These are phyloP conservation scores for Ustilago bromivora DNA, from an alignment of 1,284 basidiomycete species.

Conservation along the genomic window DNA sequence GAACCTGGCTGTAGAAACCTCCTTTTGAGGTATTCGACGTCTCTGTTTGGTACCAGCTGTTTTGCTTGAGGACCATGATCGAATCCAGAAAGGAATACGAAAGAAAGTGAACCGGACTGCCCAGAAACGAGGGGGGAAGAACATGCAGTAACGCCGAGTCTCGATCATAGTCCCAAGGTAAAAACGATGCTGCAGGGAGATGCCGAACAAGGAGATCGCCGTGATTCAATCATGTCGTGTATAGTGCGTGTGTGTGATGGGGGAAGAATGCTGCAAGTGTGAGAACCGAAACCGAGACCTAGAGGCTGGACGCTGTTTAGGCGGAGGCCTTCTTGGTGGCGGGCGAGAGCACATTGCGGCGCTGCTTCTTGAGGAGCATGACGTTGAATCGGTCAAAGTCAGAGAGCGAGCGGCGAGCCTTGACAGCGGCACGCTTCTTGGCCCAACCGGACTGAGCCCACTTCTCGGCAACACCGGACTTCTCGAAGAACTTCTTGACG, in stretches of 20 bases:
- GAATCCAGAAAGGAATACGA: conserved; percentile 10
- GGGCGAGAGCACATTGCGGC: conserved; percentile 70
- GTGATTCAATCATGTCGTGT: conserved; percentile 7
- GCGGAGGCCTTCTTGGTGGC: conserved; percentile 64
- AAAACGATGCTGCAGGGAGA: conserved; percentile 17
- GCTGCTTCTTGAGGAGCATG: conserved; percentile 74
- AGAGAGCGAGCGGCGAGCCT: conserved; percentile 81
- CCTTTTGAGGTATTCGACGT: neutral
- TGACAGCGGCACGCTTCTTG: conserved; percentile 83
- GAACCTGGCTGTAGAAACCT: neutral
- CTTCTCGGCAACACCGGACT: conserved; percentile 78
- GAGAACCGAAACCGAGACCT: conserved; percentile 20
- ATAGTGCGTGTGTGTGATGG: conserved; percentile 8
- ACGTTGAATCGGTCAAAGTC: conserved; percentile 89
- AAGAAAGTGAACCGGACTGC: conserved; percentile 19
- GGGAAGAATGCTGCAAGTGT: conserved; percentile 40
- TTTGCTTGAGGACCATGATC: conserved; percentile 3
- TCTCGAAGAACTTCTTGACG: conserved; percentile 89
- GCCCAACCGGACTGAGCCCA: conserved; percentile 89
- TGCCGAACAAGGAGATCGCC: neutral
- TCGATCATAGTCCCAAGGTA: conserved; percentile 15
- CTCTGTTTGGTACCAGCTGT: conserved; percentile 18
- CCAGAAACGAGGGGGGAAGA: conserved; percentile 44
- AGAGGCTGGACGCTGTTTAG: conserved; percentile 37
- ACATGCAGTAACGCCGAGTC: conserved; percentile 21